These are phyloP conservation scores for Ambrosiella beaveri DNA, from an alignment of 2,329 filamentous ascomycete species.

Conservation along the genomic window DNA sequence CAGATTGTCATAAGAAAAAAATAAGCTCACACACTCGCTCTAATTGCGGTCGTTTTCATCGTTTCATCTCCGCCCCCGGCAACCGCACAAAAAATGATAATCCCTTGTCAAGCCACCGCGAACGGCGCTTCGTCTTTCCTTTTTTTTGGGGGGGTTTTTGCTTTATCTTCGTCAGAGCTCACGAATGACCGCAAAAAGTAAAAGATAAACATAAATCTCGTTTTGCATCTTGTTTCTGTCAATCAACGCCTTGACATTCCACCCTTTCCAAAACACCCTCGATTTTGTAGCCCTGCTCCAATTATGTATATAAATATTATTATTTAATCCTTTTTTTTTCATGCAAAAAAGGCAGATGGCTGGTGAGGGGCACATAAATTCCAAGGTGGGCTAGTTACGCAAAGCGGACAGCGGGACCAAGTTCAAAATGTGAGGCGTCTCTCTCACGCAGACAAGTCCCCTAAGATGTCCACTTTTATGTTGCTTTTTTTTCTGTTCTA, in stretches of 20 bases:
- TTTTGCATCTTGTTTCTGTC: too few species aligned
- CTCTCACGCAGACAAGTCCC: background rate
- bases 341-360: background rate
- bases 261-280: too few species aligned
- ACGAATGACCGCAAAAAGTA: too few species aligned
- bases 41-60: background rate
- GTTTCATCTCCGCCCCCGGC: background rate
- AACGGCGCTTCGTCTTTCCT: background rate
- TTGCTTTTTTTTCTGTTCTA: too few species aligned
- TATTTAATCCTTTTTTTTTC: too few species aligned
- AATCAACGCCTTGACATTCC: too few species aligned
- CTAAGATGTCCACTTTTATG: background rate
- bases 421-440: background rate
- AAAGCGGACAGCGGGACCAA: background rate
- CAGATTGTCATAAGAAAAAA: too few species aligned
- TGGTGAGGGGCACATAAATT: background rate
- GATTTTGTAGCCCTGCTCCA: too few species aligned
- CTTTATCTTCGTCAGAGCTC: background rate
- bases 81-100: too few species aligned
- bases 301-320: too few species aligned
- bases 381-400: background rate
- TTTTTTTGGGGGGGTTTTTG: background rate
- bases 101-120: background rate
- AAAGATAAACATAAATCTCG: too few species aligned
- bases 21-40: background rate